These are phyloP conservation scores for Obelidium mucronatum DNA, from an alignment of 192 early-diverging fungal genomes.

Conservation along the genomic window DNA sequence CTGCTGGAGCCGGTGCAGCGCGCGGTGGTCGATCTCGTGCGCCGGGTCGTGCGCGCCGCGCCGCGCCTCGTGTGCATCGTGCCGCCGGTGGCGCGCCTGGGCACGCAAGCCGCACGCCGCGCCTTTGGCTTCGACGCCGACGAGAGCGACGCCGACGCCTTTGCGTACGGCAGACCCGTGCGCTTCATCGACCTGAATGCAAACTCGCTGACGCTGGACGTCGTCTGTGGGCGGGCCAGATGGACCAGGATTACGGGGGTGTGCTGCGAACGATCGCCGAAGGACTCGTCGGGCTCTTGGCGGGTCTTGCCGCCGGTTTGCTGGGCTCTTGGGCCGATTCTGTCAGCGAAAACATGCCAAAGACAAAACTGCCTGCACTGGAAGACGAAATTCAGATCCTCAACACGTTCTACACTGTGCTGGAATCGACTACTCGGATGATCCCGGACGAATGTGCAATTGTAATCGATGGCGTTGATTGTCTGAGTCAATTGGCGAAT, in stretches of 20 bases:
- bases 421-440: conserved; percentile 4
- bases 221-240: conserved; percentile 22
- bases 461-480: conserved; percentile 10
- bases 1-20: conserved; percentile 5
- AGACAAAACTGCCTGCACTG: conserved; percentile 9
- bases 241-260: conserved; percentile 11
- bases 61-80: not conserved
- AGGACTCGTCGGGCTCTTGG: conserved; percentile 3
- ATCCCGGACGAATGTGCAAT: not conserved
- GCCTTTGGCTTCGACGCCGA: conserved; percentile 6
- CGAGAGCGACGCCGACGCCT: not conserved
- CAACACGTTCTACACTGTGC: conserved; percentile 8
- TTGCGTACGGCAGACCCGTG: not conserved
- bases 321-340: conserved; percentile 17
- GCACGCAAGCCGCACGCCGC: not conserved
- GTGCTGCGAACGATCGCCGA: not conserved
- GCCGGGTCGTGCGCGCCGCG: not conserved
- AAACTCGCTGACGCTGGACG: conserved; percentile 5
- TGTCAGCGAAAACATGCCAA: conserved; percentile 9
- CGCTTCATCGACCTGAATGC: conserved; percentile 10
- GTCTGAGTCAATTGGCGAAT: not conserved
- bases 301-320: not conserved
- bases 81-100: not conserved
- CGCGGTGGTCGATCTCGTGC: not conserved
- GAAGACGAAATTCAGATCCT: conserved; percentile 26